Evolutionary conservation across 2,329 filamentous ascomycete species (phyloP), one percentile per base, ranked within the genome.

Genomic region (Apiospora aurea): DNA sequence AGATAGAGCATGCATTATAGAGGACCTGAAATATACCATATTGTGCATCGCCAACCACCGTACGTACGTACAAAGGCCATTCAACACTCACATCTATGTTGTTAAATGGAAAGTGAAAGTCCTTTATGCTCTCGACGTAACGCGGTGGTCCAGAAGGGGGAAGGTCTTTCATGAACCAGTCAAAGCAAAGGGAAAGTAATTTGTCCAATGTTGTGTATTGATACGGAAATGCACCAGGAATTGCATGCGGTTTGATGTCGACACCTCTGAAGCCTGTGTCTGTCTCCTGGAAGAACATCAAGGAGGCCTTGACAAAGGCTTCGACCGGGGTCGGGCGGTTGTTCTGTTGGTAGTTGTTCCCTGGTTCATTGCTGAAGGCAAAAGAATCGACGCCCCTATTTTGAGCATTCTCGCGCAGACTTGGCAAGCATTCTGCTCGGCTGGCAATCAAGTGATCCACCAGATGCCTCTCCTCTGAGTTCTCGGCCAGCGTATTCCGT

Each of bases 41-140:
- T n/a, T n/a, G n/a, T n/a, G n/a, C n/a, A n/a, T n/a, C n/a, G n/a
- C n/a, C n/a, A n/a, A n/a, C n/a, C n/a, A n/a, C n/a, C n/a, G n/a
- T n/a, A n/a, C n/a, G n/a, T n/a, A n/a, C n/a, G n/a, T n/a, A n/a
- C n/a, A n/a, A n/a, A n/a, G n/a, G n/a, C n/a, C n/a, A n/a, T n/a
- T n/a, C n/a, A n/a, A n/a, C n/a, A n/a, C n/a, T n/a, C n/a, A 79
- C 78, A 11, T 61, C 70, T 79, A 81, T 81, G 61, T 81, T 80
- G n/a, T 81, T 81, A 0, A 77, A 75, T 1, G 80, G 79, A 1
- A 81, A 74, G 46, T 81, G 80, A 26, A 80, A 75, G 21, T 81
- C 80, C 34, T 61, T 73, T 1, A 77, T 46, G 0, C 29, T 13
- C 1, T 69, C 43, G 11, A 47, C 47, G 11, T 24, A 24, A 1